phyloP scores from a whole-genome alignment of 2,329 filamentous ascomycete genomes.

The Alternaria gansuensis region DNA sequence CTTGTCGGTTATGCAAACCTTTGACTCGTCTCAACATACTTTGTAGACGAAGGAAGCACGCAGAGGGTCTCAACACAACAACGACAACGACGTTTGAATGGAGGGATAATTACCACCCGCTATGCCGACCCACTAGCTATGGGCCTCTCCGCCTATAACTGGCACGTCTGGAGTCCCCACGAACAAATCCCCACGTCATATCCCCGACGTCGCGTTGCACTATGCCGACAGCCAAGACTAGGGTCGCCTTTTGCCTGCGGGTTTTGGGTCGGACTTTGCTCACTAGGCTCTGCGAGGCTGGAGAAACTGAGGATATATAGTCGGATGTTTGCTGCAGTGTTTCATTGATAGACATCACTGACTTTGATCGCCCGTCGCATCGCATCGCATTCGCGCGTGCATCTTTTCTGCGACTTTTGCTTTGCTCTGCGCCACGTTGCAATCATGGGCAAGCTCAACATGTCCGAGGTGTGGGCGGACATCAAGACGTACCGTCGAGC shows the following conservation, averaged over 20 bases:
- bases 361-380: conserved; percentile 2
- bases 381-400: conserved; percentile 1
- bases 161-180: conserved; percentile 28
- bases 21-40: conserved; percentile 1
- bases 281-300: background rate
- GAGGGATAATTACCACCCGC: conserved; percentile 30
- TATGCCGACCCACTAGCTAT: conserved; percentile 25
- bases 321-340: conserved; percentile 3
- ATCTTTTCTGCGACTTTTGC: background rate
- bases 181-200: conserved; percentile 26
- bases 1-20: background rate
- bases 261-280: conserved; percentile 14
- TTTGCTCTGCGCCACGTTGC: conserved; percentile 4
- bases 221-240: conserved; percentile 16
- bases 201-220: conserved; percentile 9
- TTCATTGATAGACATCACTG: background rate
- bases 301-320: conserved; percentile 11
- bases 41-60: background rate
- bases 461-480: conserved; percentile 51
- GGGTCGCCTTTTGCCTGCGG: conserved; percentile 9
- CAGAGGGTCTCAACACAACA: background rate
- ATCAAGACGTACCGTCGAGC: conserved; percentile 53
- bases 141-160: conserved; percentile 6
- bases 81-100: conserved; percentile 31
- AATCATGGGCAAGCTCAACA: conserved; percentile 46